These are phyloP conservation scores for Lathyrus oleraceus DNA, from an alignment of 306 rosid genomes.

Conservation along the genomic window DNA sequence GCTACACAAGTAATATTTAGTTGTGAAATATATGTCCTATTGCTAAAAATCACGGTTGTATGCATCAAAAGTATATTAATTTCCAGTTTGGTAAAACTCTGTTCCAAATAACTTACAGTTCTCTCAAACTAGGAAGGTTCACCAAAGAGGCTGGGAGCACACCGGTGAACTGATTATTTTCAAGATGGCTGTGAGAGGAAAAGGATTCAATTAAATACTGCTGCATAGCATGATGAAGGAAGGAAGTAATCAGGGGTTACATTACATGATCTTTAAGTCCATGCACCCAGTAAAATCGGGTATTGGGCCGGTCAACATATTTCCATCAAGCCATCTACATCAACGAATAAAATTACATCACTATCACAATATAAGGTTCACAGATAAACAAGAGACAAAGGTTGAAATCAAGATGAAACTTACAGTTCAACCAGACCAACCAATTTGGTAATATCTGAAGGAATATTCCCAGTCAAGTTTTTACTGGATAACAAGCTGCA, in stretches of 20 bases:
- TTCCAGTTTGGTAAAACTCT: conserved; percentile 14
- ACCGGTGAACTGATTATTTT: conserved; percentile 80
- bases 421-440: conserved; percentile 78
- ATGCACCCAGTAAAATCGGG: conserved; percentile 81
- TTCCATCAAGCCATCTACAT: conserved; percentile 53
- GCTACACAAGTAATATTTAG: conserved; percentile 2
- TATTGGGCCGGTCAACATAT: conserved; percentile 61
- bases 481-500: conserved; percentile 67
- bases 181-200: conserved; percentile 75
- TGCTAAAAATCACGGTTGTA: conserved; percentile 2
- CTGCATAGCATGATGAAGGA: conserved; percentile 11
- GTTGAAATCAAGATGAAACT: conserved; percentile 42
- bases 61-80: not conserved
- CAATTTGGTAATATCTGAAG: conserved; percentile 68
- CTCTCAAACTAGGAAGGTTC: conserved; percentile 77
- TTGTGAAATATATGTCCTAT: not conserved
- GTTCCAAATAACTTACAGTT: conserved; percentile 63
- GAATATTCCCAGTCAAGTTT: conserved; percentile 80
- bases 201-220: conserved; percentile 39
- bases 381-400: conserved; percentile 17
- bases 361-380: conserved; percentile 15
- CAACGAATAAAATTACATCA: conserved; percentile 26
- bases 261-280: conserved; percentile 82
- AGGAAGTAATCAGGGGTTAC: conserved; percentile 48
- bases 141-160: conserved; percentile 64